Evolutionary conservation across 2,329 filamentous ascomycete genomes (phyloP).

Genomic region (Pseudocercospora macadamiae): DNA sequence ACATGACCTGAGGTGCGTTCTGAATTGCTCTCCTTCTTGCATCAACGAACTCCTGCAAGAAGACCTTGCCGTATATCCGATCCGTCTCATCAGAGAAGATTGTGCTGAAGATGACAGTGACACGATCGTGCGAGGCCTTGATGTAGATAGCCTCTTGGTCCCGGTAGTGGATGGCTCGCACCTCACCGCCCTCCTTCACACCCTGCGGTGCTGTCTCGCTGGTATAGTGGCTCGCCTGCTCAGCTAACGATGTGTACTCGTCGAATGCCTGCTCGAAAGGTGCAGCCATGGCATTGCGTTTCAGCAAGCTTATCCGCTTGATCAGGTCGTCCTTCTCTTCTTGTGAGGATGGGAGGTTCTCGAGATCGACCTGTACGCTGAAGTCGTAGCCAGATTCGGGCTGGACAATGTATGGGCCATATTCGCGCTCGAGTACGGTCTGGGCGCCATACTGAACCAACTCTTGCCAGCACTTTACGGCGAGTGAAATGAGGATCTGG

Average conservation of each 20-base stretch:
- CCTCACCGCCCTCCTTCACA: conserved; percentile 82
- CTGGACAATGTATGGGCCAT: conserved; percentile 84
- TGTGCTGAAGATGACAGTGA: conserved; percentile 98
- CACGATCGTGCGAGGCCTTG: conserved; percentile 94
- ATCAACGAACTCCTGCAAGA: conserved; percentile 98
- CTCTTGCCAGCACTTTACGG: conserved; percentile 93
- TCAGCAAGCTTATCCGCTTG: conserved; percentile 83
- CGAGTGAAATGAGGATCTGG: conserved; percentile 91
- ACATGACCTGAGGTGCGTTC: conserved; percentile 96
- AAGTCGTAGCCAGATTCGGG: conserved; percentile 96
- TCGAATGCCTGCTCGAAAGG: conserved; percentile 97
- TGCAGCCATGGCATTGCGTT: conserved; percentile 98
- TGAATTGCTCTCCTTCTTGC: conserved; percentile 92
- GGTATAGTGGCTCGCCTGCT: conserved; percentile 89
- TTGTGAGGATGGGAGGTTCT: conserved; percentile 79
- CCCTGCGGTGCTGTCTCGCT: conserved; percentile 93
- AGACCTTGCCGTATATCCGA: conserved; percentile 95
- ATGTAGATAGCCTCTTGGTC: conserved; percentile 99
- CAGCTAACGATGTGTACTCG: conserved; percentile 82
- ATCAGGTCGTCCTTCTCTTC: conserved; percentile 87
- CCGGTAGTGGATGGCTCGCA: conserved; percentile 96
- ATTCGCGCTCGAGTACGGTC: conserved; percentile 89
- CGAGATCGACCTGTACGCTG: conserved; percentile 85
- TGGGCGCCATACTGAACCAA: conserved; percentile 91
- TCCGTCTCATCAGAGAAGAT: conserved; percentile 98